Conservation (phyloP, 441 rosid genomes). For the Iberis amara region DNA sequence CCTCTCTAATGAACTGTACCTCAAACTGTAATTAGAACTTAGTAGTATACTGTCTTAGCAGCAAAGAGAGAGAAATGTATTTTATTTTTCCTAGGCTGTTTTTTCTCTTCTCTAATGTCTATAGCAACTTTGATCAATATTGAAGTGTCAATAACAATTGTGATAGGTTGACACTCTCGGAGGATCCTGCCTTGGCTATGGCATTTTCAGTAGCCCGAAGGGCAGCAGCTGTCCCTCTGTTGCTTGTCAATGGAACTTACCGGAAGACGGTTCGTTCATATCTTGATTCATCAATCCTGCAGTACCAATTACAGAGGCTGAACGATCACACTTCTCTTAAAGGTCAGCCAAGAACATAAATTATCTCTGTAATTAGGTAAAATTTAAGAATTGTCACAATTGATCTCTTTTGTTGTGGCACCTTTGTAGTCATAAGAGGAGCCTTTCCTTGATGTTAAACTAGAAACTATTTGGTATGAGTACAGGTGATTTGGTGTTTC, state of each 20-base stretch:
- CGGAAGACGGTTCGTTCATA: conserved; percentile 84
- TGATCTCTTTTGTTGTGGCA: conserved; percentile 7
- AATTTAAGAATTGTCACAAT: background rate
- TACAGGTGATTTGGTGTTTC: conserved; percentile 13
- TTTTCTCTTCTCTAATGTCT: conserved; percentile 13
- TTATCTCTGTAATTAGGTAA: conserved; percentile 2
- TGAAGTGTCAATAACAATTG: conserved; percentile 25
- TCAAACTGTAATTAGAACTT: conserved; percentile 16
- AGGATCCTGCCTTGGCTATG: conserved; percentile 99
- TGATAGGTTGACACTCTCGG: conserved; percentile 80
- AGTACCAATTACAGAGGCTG: conserved; percentile 86
- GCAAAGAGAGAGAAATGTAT: background rate
- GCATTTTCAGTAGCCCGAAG: conserved; percentile 95
- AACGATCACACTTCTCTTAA: conserved; percentile 70
- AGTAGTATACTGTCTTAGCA: conserved; percentile 12
- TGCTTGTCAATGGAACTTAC: conserved; percentile 97
- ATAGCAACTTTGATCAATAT: conserved; percentile 23
- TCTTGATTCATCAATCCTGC: conserved; percentile 90
- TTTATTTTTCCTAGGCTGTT: conserved; percentile 10
- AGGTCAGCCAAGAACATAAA: conserved; percentile 43
- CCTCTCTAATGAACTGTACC: background rate
- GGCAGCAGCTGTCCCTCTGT: conserved; percentile 93
- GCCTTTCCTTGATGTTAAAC: conserved; percentile 8
- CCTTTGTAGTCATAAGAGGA: conserved; percentile 1
- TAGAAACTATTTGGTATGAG: conserved; percentile 23